A percentile compares a stretch with the other conserved stretches of the same genome.
These are phyloP conservation scores for Ganoderma meredithae DNA, from an alignment of 1,284 basidiomycete species.

Conservation along the genomic window DNA sequence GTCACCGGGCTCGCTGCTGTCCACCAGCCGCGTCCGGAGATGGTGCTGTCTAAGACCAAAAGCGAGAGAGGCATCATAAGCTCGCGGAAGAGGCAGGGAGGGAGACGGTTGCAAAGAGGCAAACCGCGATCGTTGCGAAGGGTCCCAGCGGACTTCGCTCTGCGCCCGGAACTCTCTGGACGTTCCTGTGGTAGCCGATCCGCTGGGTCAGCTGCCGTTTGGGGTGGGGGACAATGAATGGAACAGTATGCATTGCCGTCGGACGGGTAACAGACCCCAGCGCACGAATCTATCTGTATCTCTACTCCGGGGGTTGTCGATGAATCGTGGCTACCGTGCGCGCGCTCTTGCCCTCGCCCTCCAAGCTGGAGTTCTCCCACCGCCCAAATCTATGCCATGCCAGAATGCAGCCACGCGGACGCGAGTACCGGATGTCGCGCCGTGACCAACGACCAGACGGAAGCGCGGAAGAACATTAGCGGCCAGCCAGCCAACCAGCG, in stretches of 20 bases:
- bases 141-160: constrained; percentile 9
- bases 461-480: constrained; percentile 21
- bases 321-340: not conserved
- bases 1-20: constrained; percentile 12
- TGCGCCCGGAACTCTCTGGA: constrained; percentile 1
- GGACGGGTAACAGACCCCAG: not conserved
- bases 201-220: constrained; percentile 14
- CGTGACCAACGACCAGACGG: constrained; percentile 20
- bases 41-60: not conserved
- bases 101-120: constrained; percentile 5
- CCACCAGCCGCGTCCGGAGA: not conserved
- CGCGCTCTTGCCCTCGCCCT: constrained; percentile 2
- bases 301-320: not conserved
- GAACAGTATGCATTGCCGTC: constrained; percentile 1
- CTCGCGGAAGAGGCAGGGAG: not conserved
- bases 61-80: constrained; percentile 7
- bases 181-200: constrained; percentile 13
- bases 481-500: constrained; percentile 2
- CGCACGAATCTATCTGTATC: constrained; percentile 15
- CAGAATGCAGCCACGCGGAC: constrained; percentile 7
- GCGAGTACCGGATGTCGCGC: constrained; percentile 24
- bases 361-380: constrained; percentile 4
- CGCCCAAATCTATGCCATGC: not conserved
- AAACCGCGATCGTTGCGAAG: constrained; percentile 5
- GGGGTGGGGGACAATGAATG: constrained; percentile 15